Evolutionary conservation across 108 stramenopile species (phyloP).

Genomic region (Fragilariopsis cylindrus): DNA sequence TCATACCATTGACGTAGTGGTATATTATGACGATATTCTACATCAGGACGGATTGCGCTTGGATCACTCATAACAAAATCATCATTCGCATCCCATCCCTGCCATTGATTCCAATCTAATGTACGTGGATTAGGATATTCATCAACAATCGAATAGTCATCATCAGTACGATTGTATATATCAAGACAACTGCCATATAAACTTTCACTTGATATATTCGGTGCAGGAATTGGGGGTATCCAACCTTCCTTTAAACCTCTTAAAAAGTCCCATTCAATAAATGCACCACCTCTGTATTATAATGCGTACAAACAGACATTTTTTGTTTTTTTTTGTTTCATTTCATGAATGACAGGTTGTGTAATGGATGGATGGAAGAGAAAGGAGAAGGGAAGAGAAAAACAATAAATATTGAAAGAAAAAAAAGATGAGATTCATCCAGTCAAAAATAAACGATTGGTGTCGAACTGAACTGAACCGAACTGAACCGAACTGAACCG

Average conservation of each 20-base stretch:
- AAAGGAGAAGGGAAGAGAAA: neutral
- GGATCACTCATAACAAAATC: slow-evolving; percentile 41
- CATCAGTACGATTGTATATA: slow-evolving; percentile 51
- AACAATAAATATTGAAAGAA: neutral
- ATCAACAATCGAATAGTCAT: slow-evolving; percentile 48
- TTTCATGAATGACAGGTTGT: neutral
- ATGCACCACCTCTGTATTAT: slow-evolving; percentile 43
- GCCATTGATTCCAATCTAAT: slow-evolving; percentile 33
- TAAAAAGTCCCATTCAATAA: slow-evolving; percentile 80
- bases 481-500: too few relatives aligned
- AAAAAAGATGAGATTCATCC: neutral
- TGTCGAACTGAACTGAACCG: neutral
- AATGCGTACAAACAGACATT: neutral
- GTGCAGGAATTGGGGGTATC: slow-evolving; percentile 49
- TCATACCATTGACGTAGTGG: too few relatives aligned
- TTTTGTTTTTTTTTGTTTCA: neutral
- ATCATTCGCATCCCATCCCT: slow-evolving; percentile 39
- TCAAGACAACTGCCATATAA: slow-evolving; percentile 55
- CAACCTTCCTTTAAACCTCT: slow-evolving; percentile 71
- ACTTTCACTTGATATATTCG: slow-evolving; percentile 31
- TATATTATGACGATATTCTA: too few relatives aligned
- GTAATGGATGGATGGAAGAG: neutral
- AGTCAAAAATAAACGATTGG: neutral
- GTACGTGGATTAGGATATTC: slow-evolving; percentile 57
- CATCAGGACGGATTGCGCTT: neutral